A percentile compares a stretch with the other conserved stretches of the same genome.
phyloP scores from a whole-genome alignment of 768 basidiomycete species.

The Tulasnella sp. region DNA sequence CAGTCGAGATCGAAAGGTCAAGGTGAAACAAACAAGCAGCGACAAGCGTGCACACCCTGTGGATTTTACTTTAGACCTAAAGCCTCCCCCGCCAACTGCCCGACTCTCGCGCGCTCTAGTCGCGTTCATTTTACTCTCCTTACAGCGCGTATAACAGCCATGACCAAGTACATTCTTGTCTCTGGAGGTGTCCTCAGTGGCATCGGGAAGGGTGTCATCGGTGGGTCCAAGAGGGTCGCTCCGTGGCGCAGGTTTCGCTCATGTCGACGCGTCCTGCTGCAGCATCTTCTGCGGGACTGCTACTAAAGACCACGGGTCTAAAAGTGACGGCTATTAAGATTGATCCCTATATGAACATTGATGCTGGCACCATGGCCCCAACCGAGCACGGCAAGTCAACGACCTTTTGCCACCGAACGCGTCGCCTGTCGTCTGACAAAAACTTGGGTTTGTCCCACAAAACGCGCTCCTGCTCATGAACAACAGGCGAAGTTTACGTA shows the following conservation, averaged over 20 bases:
- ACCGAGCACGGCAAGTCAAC: conserved; percentile 84
- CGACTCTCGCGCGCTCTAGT: not conserved
- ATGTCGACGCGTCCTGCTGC: conserved; percentile 19
- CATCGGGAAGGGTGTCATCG: conserved; percentile 98
- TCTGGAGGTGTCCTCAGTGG: conserved; percentile 97
- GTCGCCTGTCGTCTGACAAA: not conserved
- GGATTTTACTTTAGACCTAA: not conserved
- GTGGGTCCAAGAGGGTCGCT: conserved; percentile 43
- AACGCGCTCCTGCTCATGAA: not conserved
- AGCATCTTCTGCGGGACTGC: conserved; percentile 95
- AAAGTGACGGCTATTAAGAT: conserved; percentile 99
- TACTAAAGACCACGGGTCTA: conserved; percentile 90
- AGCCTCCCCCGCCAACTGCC: not conserved
- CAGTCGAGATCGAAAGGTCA: not conserved
- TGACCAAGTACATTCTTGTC: conserved; percentile 96
- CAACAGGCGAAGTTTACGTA: conserved; percentile 89
- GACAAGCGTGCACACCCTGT: not conserved
- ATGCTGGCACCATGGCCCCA: conserved; percentile 98
- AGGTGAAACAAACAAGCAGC: not conserved
- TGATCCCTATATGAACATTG: conserved; percentile 99
- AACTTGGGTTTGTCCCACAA: conserved; percentile 23
- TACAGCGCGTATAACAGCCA: conserved; percentile 34
- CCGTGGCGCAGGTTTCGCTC: no score
- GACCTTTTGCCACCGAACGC: not conserved
- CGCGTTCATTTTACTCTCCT: not conserved